Conservation (phyloP, 768 basidiomycete species). For the Hebeloma cylindrosporum region DNA sequence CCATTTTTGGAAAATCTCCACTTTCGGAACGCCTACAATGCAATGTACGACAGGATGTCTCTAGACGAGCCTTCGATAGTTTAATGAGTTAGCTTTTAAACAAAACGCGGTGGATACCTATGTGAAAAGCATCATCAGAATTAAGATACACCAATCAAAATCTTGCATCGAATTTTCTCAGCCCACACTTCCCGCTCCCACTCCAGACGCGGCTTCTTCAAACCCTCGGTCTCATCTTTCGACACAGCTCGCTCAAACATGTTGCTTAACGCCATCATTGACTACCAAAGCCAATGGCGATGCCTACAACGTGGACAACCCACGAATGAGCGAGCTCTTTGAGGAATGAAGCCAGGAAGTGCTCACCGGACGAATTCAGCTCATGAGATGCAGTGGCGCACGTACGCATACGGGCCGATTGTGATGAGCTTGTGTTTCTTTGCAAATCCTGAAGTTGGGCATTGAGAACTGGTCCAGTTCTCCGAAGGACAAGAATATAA, state of each 20-base stretch:
- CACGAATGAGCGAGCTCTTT: too few relatives aligned
- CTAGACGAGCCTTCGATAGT: too few relatives aligned
- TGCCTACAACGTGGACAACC: too few relatives aligned
- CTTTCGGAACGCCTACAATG: too few relatives aligned
- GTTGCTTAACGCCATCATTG: background rate
- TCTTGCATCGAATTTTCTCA: background rate
- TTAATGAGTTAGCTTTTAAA: too few relatives aligned
- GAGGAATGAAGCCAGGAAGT: constrained; percentile 7
- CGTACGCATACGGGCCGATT: constrained; percentile 4
- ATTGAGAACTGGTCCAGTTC: constrained; percentile 2
- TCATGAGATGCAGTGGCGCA: too few relatives aligned
- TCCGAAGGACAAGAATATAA: background rate
- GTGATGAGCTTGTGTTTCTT: constrained; percentile 11
- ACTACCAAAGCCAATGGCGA: too few relatives aligned
- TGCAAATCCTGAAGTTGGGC: constrained; percentile 5
- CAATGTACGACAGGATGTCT: too few relatives aligned
- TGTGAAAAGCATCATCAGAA: too few relatives aligned
- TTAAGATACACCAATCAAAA: constrained; percentile 1
- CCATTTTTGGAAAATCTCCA: too few relatives aligned
- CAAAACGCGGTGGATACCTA: too few relatives aligned
- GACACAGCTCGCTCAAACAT: background rate
- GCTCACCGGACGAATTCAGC: too few relatives aligned
- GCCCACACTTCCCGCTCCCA: constrained; percentile 1
- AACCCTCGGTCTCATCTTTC: background rate
- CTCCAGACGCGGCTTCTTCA: constrained; percentile 3